These are phyloP conservation scores for Boletus coccyginus DNA, from an alignment of 768 basidiomycete species.

Conservation along the genomic window DNA sequence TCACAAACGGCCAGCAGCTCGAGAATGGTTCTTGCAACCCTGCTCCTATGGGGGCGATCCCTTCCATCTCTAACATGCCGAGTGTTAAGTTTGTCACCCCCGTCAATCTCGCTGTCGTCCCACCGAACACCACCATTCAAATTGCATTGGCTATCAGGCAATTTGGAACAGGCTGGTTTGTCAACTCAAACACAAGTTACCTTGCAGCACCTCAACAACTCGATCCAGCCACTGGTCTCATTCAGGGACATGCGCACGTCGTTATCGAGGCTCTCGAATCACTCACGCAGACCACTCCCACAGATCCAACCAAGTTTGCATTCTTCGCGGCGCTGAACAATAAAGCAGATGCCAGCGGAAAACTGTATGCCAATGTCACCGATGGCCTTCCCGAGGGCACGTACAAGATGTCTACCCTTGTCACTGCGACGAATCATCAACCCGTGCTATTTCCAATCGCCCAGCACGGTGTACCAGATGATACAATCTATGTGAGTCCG, in stretches of 20 bases:
- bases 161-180: constrained; percentile 55
- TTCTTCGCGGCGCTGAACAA: constrained; percentile 58
- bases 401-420: constrained; percentile 46
- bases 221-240: constrained; percentile 41
- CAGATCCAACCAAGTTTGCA: constrained; percentile 49
- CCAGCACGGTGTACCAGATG: constrained; percentile 43
- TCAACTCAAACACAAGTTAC: constrained; percentile 52
- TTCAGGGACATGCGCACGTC: constrained; percentile 63
- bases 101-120: constrained; percentile 40
- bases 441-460: constrained; percentile 35
- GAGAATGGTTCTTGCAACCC: constrained; percentile 56
- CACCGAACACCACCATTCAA: constrained; percentile 49
- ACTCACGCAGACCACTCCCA: constrained; percentile 46
- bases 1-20: constrained; percentile 60
- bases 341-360: constrained; percentile 40
- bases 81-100: constrained; percentile 52
- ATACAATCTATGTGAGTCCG: constrained; percentile 37
- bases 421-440: constrained; percentile 48
- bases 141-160: constrained; percentile 46
- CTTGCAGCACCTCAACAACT: constrained; percentile 55
- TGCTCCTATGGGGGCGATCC: constrained; percentile 58
- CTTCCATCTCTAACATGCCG: constrained; percentile 49
- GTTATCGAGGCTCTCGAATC: constrained; percentile 53
- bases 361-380: constrained; percentile 45
- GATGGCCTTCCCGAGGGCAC: constrained; percentile 53